A percentile compares a stretch with the other conserved stretches of the same genome.
phyloP scores from a whole-genome alignment of 1,139 yeast genomes.

The Taphrina sp. region DNA sequence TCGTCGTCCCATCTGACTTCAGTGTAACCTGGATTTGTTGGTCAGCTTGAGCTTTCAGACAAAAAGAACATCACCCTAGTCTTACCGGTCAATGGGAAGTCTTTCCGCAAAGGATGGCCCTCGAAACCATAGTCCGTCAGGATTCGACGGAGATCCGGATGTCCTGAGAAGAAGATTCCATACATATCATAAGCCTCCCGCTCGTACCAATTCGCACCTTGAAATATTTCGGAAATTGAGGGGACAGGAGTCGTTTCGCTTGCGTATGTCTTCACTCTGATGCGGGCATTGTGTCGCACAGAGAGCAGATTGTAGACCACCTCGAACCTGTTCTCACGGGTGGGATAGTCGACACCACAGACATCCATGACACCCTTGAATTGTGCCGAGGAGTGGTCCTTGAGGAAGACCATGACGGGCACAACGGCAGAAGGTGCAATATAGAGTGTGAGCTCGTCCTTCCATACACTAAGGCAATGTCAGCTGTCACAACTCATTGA shows the following conservation, averaged over 20 bases:
- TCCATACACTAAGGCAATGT: constrained; percentile 59
- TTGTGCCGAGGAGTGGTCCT: constrained; percentile 77
- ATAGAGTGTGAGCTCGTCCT: constrained; percentile 76
- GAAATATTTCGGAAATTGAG: constrained; percentile 63
- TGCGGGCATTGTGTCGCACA: constrained; percentile 80
- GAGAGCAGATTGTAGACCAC: constrained; percentile 80
- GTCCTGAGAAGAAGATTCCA: constrained; percentile 72
- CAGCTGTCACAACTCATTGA: not conserved
- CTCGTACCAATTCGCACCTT: constrained; percentile 79
- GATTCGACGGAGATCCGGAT: constrained; percentile 85
- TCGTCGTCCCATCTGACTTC: constrained; percentile 89
- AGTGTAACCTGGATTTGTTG: constrained; percentile 31
- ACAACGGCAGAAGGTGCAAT: constrained; percentile 73
- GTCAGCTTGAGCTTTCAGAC: constrained; percentile 45
- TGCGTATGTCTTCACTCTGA: constrained; percentile 86
- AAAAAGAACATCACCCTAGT: too few species aligned
- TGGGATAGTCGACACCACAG: constrained; percentile 84
- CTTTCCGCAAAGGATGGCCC: constrained; percentile 89
- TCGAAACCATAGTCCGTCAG: constrained; percentile 91
- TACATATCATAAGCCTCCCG: constrained; percentile 36
- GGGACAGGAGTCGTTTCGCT: constrained; percentile 82
- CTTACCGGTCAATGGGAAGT: constrained; percentile 76
- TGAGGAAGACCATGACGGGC: constrained; percentile 68
- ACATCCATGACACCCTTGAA: constrained; percentile 76
- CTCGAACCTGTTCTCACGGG: constrained; percentile 79